Evolutionary conservation across 768 basidiomycete species (phyloP), one percentile per base, ranked within the genome.

Genomic region (Xerocomus brunneocitrinus): DNA sequence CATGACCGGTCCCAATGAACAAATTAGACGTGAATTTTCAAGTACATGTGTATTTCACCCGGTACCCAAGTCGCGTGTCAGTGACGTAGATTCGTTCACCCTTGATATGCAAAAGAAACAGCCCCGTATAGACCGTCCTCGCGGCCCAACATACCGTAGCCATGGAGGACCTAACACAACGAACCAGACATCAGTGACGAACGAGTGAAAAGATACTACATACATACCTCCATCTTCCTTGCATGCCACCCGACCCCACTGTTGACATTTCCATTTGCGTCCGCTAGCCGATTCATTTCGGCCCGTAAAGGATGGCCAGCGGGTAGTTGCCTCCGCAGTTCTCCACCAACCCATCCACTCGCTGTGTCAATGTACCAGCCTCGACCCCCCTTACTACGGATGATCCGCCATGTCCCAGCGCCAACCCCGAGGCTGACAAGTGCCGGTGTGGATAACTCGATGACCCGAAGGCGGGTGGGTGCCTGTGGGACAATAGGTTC

Each of bases 311-410:
- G 83, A 67, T 95, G 87, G 4, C 73, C 75, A 14, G 66, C 64
- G 5, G 74, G 69, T 8, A 93, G 69, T 60, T 85, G 84, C 35
- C 90, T 72, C 62, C 72, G 72, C 52, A 91, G 73, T 44, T 74
- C 75, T 50, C 79, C 78, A 42, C 73, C 74, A 46, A 66, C 56
- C 94, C 94, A 97, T 3, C 86, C 89, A 55, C 84, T 85, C 24
- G 89, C 89, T 0, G 86, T 81, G 67, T 98, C 89, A 47, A 95
- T 91, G 63, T 92, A 97, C 94, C 95, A 98, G 4, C 92, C 94
- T 24, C 95, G 74, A 1, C 92, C 87, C 8, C 95, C 95, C 67
- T 97, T 97, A 63, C 91, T 92, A 54, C 83, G 78, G n/a, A 98
- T 77, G 55, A 89, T 87, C 49, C 87, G 80, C 95, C 95, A 99